Percentiles rank a stretch among this genome's conserved stretches.
Conservation (phyloP, 495 filamentous ascomycete species). For the Lophium mytilinum region DNA sequence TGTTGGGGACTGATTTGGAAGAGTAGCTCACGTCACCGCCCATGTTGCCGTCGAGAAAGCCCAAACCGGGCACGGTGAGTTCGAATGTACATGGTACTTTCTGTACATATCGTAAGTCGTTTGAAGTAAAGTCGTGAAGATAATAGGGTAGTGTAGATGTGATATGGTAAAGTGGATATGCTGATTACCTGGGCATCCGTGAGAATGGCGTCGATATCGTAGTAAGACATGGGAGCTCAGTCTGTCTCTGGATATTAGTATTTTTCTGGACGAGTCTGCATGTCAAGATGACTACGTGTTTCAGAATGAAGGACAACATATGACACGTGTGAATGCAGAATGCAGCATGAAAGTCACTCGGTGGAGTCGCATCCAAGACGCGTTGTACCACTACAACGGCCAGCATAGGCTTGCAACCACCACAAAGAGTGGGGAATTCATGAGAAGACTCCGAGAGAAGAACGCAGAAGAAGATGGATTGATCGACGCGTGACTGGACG, state of each 20-base stretch:
- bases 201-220: constrained; percentile 87
- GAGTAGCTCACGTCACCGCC: constrained; percentile 47
- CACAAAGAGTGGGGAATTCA: neutral
- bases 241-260: neutral
- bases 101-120: constrained; percentile 37
- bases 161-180: neutral
- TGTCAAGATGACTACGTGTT: neutral
- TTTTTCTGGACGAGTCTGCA: neutral
- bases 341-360: neutral
- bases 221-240: constrained; percentile 52
- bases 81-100: constrained; percentile 95
- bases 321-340: constrained; percentile 2
- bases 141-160: neutral
- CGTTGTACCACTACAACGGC: neutral
- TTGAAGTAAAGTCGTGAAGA: constrained; percentile 5
- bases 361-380: neutral
- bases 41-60: constrained; percentile 75
- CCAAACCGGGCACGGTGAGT: constrained; percentile 75
- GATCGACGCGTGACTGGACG: neutral
- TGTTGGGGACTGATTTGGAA: constrained; percentile 29
- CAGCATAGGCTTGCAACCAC: neutral
- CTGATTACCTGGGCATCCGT: constrained; percentile 73
- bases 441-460: neutral
- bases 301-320: neutral
- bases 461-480: neutral